Percentiles rank a stretch among this genome's conserved stretches.
Evolutionary conservation across 768 basidiomycete species (phyloP).

Genomic region (Punctularia strigosozonata): DNA sequence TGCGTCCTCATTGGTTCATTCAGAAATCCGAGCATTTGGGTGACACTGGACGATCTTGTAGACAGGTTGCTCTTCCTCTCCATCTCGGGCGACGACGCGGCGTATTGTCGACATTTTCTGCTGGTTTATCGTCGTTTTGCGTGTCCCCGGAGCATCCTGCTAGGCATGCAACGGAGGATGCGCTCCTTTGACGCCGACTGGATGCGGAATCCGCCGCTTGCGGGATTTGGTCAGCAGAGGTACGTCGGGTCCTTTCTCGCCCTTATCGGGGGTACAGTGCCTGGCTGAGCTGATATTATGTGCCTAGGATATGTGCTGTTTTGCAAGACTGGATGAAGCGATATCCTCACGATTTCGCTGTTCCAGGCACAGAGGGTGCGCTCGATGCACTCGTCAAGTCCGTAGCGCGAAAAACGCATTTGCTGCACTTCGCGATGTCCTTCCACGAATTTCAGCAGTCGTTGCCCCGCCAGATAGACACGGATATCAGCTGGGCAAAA

Average conservation of each 20-base stretch:
- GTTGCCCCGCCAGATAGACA: conserved; percentile 50
- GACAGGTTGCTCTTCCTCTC: conserved; percentile 76
- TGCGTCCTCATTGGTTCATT: neutral
- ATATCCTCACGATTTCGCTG: conserved; percentile 74
- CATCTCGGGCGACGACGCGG: conserved; percentile 75
- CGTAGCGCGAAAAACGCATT: conserved; percentile 67
- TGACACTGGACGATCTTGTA: conserved; percentile 65
- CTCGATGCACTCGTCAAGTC: conserved; percentile 69
- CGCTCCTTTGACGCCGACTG: conserved; percentile 63
- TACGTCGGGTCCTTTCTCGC: conserved; percentile 17
- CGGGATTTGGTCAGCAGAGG: conserved; percentile 85
- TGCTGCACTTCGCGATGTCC: conserved; percentile 77
- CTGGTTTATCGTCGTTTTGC: conserved; percentile 79
- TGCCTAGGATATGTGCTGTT: conserved; percentile 61
- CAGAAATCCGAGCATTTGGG: conserved; percentile 26
- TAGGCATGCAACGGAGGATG: conserved; percentile 84
- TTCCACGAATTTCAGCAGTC: conserved; percentile 71
- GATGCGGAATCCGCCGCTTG: conserved; percentile 73
- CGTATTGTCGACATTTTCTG: conserved; percentile 69
- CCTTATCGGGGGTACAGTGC: neutral
- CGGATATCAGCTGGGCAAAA: conserved; percentile 69
- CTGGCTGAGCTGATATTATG: neutral
- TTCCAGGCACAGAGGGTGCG: conserved; percentile 60
- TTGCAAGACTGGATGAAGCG: conserved; percentile 68
- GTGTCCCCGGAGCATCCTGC: conserved; percentile 64